Evolutionary conservation across 2,329 filamentous ascomycete species (phyloP).

Genomic region (Dothistroma septosporum): DNA sequence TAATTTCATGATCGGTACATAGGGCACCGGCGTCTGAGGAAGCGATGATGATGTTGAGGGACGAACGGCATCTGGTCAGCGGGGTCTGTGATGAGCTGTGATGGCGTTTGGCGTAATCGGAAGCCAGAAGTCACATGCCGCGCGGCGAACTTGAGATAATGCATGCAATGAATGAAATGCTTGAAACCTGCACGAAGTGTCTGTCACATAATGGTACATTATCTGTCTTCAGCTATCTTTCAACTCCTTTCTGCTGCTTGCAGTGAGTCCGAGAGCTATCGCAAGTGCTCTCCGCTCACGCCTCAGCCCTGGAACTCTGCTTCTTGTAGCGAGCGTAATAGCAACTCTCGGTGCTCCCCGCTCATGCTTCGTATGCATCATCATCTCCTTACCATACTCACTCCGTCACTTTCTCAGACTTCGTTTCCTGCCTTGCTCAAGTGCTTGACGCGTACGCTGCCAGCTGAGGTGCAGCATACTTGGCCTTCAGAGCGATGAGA

Average conservation of each 20-base stretch:
- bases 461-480: not conserved
- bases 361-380: too few species aligned
- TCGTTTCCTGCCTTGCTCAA: too few species aligned
- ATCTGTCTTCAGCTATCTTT: not conserved
- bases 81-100: not conserved
- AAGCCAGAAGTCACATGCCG: not conserved
- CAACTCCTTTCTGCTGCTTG: not conserved
- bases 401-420: too few species aligned
- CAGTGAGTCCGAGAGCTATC: not conserved
- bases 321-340: too few species aligned
- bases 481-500: slow-evolving; percentile 4
- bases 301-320: too few species aligned
- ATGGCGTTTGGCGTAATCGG: not conserved
- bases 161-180: not conserved
- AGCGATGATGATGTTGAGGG: not conserved
- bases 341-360: too few species aligned
- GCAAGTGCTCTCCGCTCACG: not conserved
- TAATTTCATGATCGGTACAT: not conserved
- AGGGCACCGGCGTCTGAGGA: not conserved
- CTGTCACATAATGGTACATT: not conserved
- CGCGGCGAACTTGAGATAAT: not conserved
- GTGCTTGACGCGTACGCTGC: too few species aligned
- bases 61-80: not conserved
- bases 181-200: not conserved
- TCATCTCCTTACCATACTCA: too few species aligned